Percentiles rank a stretch among this genome's conserved stretches.
Conservation (phyloP, 169 alveolate species). For the Plasmodium gallinaceum region DNA sequence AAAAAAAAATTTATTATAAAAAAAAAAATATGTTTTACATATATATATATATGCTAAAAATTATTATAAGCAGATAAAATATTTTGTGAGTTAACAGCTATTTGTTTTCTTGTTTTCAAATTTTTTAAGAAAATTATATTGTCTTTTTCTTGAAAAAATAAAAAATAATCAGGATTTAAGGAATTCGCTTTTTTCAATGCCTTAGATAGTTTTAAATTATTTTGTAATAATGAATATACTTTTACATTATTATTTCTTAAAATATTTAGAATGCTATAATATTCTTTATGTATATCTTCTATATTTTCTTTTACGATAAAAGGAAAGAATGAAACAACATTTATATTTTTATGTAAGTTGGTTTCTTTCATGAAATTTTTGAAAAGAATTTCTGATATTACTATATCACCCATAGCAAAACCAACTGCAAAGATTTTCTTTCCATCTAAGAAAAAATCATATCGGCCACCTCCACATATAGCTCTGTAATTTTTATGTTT, state of each 20-base stretch:
- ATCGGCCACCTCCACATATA: slow-evolving; percentile 75
- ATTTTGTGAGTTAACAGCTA: slow-evolving; percentile 24
- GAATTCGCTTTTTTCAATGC: slow-evolving; percentile 65
- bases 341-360: slow-evolving; percentile 10
- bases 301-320: background rate
- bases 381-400: slow-evolving; percentile 52
- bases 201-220: slow-evolving; percentile 28
- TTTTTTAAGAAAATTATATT: slow-evolving; percentile 21
- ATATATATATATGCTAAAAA: background rate
- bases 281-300: slow-evolving; percentile 21
- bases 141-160: slow-evolving; percentile 27
- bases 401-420: slow-evolving; percentile 75
- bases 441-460: slow-evolving; percentile 17
- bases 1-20: too few relatives aligned
- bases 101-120: slow-evolving; percentile 44
- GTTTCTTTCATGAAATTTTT: background rate
- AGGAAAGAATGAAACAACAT: slow-evolving; percentile 54
- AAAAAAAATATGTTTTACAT: background rate
- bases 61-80: slow-evolving; percentile 14
- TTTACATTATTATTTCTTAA: slow-evolving; percentile 28
- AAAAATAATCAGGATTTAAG: slow-evolving; percentile 17
- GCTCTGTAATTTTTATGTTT: slow-evolving; percentile 40
- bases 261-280: slow-evolving; percentile 16
- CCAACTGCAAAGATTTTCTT: slow-evolving; percentile 42
- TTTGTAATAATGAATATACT: slow-evolving; percentile 26